phyloP scores from a whole-genome alignment of 352 stramenopile genomes.

The Globisporangium irregulare region DNA sequence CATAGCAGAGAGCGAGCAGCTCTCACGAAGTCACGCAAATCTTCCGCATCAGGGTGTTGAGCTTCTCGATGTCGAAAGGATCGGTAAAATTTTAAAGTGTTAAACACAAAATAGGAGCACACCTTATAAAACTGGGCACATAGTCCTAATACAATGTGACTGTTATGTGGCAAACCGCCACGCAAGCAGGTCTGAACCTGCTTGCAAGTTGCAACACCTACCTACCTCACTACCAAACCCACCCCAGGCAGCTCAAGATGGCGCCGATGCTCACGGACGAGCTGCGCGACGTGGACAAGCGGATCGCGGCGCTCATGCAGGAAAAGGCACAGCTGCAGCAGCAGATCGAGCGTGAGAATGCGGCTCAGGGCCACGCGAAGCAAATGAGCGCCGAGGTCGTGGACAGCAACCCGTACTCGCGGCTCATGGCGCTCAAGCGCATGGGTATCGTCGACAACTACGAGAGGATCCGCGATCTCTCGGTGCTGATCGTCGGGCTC shows the following conservation, averaged over 20 bases:
- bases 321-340: conserved; percentile 58
- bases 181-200: neutral
- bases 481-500: conserved; percentile 80
- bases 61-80: neutral
- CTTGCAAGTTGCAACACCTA: neutral
- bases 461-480: conserved; percentile 79
- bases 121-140: neutral
- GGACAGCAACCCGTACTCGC: conserved; percentile 87
- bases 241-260: conserved; percentile 13
- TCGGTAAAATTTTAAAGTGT: neutral
- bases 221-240: neutral
- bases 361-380: conserved; percentile 27
- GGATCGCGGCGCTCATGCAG: conserved; percentile 75
- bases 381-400: conserved; percentile 80
- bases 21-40: neutral
- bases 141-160: neutral
- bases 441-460: conserved; percentile 91
- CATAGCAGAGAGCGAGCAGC: neutral
- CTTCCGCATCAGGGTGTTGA: neutral
- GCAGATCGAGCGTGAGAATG: conserved; percentile 44
- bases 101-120: neutral
- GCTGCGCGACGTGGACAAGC: conserved; percentile 62
- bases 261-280: conserved; percentile 30
- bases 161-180: neutral
- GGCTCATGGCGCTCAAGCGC: conserved; percentile 87